These are phyloP conservation scores for Phlebiopsis gigantea DNA, from an alignment of 768 basidiomycete species.

Conservation along the genomic window DNA sequence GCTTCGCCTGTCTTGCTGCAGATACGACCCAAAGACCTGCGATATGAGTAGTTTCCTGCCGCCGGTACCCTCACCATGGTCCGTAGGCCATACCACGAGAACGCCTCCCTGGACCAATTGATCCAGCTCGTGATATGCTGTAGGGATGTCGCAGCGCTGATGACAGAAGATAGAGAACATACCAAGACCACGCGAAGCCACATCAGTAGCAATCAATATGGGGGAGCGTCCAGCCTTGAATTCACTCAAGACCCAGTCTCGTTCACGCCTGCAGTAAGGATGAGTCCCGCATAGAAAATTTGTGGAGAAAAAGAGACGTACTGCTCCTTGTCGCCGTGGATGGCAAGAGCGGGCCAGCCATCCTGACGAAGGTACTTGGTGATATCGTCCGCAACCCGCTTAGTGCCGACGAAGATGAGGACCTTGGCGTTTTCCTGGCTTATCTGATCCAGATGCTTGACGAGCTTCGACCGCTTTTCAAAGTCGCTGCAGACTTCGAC, in stretches of 20 bases:
- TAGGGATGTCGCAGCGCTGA: conserved; percentile 39
- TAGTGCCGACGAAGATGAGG: conserved; percentile 96
- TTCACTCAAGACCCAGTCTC: conserved; percentile 98
- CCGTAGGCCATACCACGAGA: conserved; percentile 3
- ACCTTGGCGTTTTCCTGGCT: conserved; percentile 97
- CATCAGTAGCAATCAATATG: conserved; percentile 97
- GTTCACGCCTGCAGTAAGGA: conserved; percentile 64
- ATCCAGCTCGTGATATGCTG: conserved; percentile 7
- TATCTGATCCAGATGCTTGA: conserved; percentile 96
- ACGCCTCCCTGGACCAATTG: neutral
- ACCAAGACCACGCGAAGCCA: conserved; percentile 99
- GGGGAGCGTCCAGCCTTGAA: conserved; percentile 98
- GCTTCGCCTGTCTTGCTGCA: conserved; percentile 32
- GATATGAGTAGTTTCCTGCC: conserved; percentile 20
- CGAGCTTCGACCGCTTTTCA: conserved; percentile 93
- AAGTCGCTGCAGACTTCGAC: conserved; percentile 97
- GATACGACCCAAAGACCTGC: conserved; percentile 32
- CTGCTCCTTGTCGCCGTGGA: conserved; percentile 99
- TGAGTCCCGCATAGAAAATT: neutral
- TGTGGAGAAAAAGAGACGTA: conserved; percentile 36
- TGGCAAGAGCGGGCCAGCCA: conserved; percentile 99
- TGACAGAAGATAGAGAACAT: conserved; percentile 49
- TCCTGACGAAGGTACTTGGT: conserved; percentile 97
- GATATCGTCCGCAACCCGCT: conserved; percentile 96
- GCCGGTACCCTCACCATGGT: conserved; percentile 11